Percentiles rank a stretch among this genome's conserved stretches.
These are phyloP conservation scores for Globisporangium nagaii DNA, from an alignment of 352 stramenopile genomes.

Conservation along the genomic window DNA sequence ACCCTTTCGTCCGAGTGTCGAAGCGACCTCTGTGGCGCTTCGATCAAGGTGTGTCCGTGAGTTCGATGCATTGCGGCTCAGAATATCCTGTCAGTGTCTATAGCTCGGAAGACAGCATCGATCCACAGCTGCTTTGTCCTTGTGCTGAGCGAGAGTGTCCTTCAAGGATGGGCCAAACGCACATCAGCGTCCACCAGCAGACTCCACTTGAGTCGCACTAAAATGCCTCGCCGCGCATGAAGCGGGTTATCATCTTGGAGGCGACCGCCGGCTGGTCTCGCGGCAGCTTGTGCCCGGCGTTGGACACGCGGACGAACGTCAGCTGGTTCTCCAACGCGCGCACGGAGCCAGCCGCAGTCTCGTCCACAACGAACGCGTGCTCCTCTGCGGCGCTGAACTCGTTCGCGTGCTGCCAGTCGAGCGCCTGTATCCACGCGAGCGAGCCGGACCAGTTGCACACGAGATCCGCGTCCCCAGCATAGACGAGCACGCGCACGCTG, in stretches of 20 bases:
- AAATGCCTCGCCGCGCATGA: conserved; percentile 62
- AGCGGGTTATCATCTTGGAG: conserved; percentile 90
- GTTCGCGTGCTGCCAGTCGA: too few relatives aligned
- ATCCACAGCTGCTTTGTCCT: too few relatives aligned
- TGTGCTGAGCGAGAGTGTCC: too few relatives aligned
- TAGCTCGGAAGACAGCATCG: too few relatives aligned
- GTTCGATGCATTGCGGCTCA: too few relatives aligned
- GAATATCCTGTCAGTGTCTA: too few relatives aligned
- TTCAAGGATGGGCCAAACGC: too few relatives aligned
- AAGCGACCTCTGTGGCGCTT: too few relatives aligned
- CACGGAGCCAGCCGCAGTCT: conserved; percentile 28
- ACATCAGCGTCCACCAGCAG: too few relatives aligned
- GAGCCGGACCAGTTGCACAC: conserved; percentile 96
- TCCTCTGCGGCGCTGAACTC: conserved; percentile 72
- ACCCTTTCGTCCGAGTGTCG: too few relatives aligned
- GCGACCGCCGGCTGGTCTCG: conserved; percentile 87
- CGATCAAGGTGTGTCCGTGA: too few relatives aligned
- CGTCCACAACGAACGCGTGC: conserved; percentile 18
- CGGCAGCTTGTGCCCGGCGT: conserved; percentile 93
- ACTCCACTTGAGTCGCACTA: too few relatives aligned
- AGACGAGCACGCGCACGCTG: conserved; percentile 90
- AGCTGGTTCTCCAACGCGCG: conserved; percentile 60
- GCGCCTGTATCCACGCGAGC: conserved; percentile 84
- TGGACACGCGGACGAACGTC: conserved; percentile 91
- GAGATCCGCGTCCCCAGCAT: conserved; percentile 94